phyloP scores from a whole-genome alignment of 306 rosid genomes.

The Dalbergia cultrata region DNA sequence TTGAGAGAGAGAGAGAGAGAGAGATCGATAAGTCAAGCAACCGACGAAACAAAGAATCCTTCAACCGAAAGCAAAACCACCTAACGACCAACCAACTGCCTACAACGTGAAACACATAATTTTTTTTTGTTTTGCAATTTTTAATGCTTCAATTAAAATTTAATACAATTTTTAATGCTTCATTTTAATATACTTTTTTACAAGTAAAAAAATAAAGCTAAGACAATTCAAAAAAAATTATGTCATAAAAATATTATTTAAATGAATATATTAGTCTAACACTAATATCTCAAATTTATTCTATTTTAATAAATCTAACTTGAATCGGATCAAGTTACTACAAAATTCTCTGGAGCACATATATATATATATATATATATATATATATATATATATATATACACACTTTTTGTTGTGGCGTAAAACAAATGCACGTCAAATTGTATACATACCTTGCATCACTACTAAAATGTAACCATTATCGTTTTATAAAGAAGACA shows the following conservation, averaged over 20 bases:
- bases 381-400: too few species aligned
- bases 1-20: slow-evolving; percentile 40
- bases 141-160: background rate
- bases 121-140: background rate
- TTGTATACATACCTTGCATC: background rate
- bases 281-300: too few species aligned
- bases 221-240: too few species aligned
- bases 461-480: background rate
- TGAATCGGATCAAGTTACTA: too few species aligned
- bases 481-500: background rate
- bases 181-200: too few species aligned
- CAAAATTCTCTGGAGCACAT: too few species aligned
- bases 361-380: too few species aligned
- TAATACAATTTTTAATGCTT: background rate
- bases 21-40: slow-evolving; percentile 55
- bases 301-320: too few species aligned
- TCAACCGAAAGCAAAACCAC: slow-evolving; percentile 70
- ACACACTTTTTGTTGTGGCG: too few species aligned
- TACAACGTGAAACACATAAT: slow-evolving; percentile 37
- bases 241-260: too few species aligned
- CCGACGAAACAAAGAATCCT: slow-evolving; percentile 66
- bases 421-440: background rate
- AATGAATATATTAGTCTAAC: too few species aligned
- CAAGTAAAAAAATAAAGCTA: too few species aligned
- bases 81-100: slow-evolving; percentile 72